A percentile compares a stretch with the other conserved stretches of the same genome.
These are phyloP conservation scores for Solanum virginianum DNA, from an alignment of 257 asterid species.

Conservation along the genomic window DNA sequence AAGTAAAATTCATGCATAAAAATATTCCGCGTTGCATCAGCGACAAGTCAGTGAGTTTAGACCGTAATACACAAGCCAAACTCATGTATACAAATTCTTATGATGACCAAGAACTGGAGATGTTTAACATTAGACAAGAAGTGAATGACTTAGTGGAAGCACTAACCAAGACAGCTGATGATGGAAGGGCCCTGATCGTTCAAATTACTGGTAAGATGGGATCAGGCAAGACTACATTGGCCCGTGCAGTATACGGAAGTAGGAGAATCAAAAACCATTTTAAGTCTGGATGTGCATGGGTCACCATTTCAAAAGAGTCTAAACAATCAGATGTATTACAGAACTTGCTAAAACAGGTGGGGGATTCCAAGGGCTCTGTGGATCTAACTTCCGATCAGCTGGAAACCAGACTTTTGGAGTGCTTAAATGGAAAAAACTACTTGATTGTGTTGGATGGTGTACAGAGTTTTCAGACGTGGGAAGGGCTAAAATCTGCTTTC, in stretches of 20 bases:
- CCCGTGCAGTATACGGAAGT: constrained; percentile 9
- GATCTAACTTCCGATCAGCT: background rate
- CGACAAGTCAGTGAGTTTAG: background rate
- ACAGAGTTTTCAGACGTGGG: background rate
- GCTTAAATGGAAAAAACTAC: constrained; percentile 1
- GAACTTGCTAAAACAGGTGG: constrained; percentile 15
- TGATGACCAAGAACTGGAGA: constrained; percentile 2
- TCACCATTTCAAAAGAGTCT: background rate
- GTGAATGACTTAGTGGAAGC: background rate
- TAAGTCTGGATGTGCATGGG: constrained; percentile 8
- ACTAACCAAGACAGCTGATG: background rate
- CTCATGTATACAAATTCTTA: constrained; percentile 1
- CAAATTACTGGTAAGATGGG: constrained; percentile 18
- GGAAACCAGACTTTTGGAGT: background rate
- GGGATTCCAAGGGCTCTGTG: background rate
- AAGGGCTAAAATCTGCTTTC: constrained; percentile 2
- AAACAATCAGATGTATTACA: background rate
- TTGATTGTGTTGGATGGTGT: constrained; percentile 21
- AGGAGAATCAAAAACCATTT: constrained; percentile 1
- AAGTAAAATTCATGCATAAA: background rate
- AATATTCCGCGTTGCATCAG: background rate
- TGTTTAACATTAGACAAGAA: background rate
- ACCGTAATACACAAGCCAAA: background rate
- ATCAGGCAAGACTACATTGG: constrained; percentile 28
- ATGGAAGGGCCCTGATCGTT: background rate